Base-by-base conservation (phyloP, 1,139 yeast species). In the Suhomyces kunorum region DNA sequence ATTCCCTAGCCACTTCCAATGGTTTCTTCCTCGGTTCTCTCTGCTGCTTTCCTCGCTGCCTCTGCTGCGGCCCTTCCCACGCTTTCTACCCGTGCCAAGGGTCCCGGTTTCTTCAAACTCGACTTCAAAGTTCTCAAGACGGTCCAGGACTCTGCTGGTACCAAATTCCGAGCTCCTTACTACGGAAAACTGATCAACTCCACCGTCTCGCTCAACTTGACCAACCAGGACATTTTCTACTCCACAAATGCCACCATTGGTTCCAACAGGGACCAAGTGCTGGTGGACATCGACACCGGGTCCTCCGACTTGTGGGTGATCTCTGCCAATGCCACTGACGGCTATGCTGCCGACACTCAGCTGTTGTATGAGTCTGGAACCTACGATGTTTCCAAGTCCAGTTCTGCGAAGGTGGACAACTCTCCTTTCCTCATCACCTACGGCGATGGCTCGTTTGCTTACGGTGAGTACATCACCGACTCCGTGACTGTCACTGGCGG, bases 251-350 rank as follows among this genome's bases (percentile, higher is more conserved):
- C 53, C 8, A 9, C 31, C 8, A 26, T 50, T 15, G 59, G 60
- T 1, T 44, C 54, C 16, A 29, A 49, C 14, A 40, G 42, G 4
- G 46, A 43, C 18, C 19, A 28, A 6, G 40, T 49, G n/a, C 27
- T 24, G 18, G 57, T 54, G 7, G 39, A 45, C 27, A 34, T 55
- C 16, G 61, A 56, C 38, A 56, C 59, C 8, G 59, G 59, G 8
- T 48, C 54, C 23, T 52, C 58, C 13, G 61, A 56, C 32, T 46
- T 55, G 36, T 55, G 59, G 58, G 45, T 55, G 14, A 22, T 26
- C 6, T 16, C 37, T 8, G 12, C 20, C 9, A 28, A 31, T 13
- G 27, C 15, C 5, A 38, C 47, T n/a, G 50, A 56, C 32, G 61
- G 61, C 11, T 29, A 12, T 17, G 19, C 14, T n/a, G 14, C 11